A percentile compares a stretch with the other conserved stretches of the same genome.
phyloP scores from a whole-genome alignment of 2,329 filamentous ascomycete genomes.

The Pseudocercospora fuligena region DNA sequence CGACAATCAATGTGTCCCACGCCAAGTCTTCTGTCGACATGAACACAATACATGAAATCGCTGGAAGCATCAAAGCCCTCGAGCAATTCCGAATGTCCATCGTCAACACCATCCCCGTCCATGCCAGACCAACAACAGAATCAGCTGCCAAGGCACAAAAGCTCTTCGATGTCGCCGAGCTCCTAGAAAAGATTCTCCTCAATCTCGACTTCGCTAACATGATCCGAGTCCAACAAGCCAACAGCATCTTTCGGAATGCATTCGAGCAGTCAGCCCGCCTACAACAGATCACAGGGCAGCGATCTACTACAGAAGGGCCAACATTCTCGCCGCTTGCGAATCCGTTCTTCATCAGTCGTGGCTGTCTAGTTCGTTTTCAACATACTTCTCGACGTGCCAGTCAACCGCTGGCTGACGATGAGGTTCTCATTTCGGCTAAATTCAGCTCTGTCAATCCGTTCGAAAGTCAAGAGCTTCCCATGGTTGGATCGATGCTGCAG shows the following conservation, averaged over 20 bases:
- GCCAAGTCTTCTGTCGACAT: background rate
- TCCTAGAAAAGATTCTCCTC: constrained; percentile 20
- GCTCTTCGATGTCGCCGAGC: constrained; percentile 14
- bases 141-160: constrained; percentile 10
- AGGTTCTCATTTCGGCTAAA: constrained; percentile 1
- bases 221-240: constrained; percentile 9
- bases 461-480: background rate
- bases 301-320: background rate
- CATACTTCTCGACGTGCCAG: background rate
- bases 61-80: background rate
- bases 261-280: constrained; percentile 12
- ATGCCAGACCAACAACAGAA: constrained; percentile 6
- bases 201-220: constrained; percentile 11
- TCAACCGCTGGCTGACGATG: constrained; percentile 2
- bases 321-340: constrained; percentile 15
- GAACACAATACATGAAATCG: background rate
- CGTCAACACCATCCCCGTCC: background rate
- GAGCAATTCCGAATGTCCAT: background rate
- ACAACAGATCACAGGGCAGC: constrained; percentile 10
- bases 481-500: background rate
- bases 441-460: constrained; percentile 10
- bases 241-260: constrained; percentile 5
- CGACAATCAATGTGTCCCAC: background rate
- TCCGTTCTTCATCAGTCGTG: constrained; percentile 13
- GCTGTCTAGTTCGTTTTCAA: constrained; percentile 6